Evolutionary conservation across 352 stramenopile species (phyloP), one percentile per base, ranked within the genome.

Genomic region (Thalassiosira tumida): DNA sequence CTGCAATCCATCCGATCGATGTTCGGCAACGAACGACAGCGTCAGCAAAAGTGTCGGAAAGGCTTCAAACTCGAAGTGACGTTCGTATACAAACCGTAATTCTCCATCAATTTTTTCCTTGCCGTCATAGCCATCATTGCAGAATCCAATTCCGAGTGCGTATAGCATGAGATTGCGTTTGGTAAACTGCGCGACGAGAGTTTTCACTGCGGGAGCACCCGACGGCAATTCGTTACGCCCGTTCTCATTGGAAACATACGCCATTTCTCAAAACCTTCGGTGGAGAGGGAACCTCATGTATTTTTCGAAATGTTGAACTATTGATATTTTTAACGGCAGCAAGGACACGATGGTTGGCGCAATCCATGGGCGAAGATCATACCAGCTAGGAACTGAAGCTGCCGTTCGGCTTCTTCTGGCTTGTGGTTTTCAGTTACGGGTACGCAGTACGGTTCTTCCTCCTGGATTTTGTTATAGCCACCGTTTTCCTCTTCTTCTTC

Each of bases 61-160:
- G 1, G 81, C 77, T 41, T 84, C 72, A 85, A 97, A 96, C 1
- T 87, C 24, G 13, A 15, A 1, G 85, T 97, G 85, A 26, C 90
- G 41, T 72, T 97, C 95, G 50, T 96, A 96, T 1, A 96, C 70
- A 86, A 88, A 96, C 38, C 77, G 80, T 38, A 95, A 80, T 72
- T 97, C 94, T 62, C 70, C 37, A 84, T 87, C 35, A 21, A 50
- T 41, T 17, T n/a, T 17, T 21, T 86, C 72, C 17, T 86, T 54
- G n/a, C 82, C 33, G 40, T 87, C 70, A 37, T 59, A n/a, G n/a
- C n/a, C 33, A 35, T 59, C 76, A 35, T 84, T 93, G 70, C 88
- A 93, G 51, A 94, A 96, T 50, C 95, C 95, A 76, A 97, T 93
- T 17, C 94, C 93, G 29, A 97, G 75, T 26, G 95, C 94, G 70